Base-by-base conservation (phyloP, 2,329 filamentous ascomycete species). In the Aspergillus proliferans region DNA sequence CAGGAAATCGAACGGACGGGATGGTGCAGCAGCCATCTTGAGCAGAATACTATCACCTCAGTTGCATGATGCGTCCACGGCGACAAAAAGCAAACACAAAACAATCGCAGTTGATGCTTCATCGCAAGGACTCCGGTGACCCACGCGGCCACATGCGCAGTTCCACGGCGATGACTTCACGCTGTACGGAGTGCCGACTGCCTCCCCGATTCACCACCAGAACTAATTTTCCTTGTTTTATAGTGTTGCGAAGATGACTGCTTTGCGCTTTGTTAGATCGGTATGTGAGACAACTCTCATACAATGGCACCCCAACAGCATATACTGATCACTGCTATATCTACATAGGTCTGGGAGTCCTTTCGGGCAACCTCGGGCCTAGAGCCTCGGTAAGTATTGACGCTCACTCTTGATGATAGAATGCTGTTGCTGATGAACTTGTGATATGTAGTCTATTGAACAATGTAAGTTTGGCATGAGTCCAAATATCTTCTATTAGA, bases 291-390 rank as follows among this genome's bases (percentile, higher is more conserved):
- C 12, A 39, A 40, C 2, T 8, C 2, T 2, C 1, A 3, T 3
- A n/a, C 28, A 36, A 18, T 39, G 12, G 14, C 30, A 40, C 3
- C 12, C 7, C n/a, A 26, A 10, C 4, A 28, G 3, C 21, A 14
- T 8, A 34, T 45, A 34, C 43, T 36, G 26, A 36, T 34, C 43
- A 21, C 14, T n/a, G 5, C 14, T 30, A 44, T 24, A 36, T 33
- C 30, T 45, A 43, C 14, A 15, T 50, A 93, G 88, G 88, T 94
- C 43, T 80, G 89, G 76, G 86, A 87, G 66, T 91, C 88, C 2
- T 96, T 96, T 69, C 82, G 87, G 73, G 80, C 81, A 57, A 87
- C 88, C 55, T 95, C 90, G 4, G 91, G 91, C 6, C 73, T 97
- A 18, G 92, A 96, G 69, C 89, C 89, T 66, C 87, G 87, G 91